Conservation (phyloP, 108 stramenopile species). For the Parietichytrium sp. region DNA sequence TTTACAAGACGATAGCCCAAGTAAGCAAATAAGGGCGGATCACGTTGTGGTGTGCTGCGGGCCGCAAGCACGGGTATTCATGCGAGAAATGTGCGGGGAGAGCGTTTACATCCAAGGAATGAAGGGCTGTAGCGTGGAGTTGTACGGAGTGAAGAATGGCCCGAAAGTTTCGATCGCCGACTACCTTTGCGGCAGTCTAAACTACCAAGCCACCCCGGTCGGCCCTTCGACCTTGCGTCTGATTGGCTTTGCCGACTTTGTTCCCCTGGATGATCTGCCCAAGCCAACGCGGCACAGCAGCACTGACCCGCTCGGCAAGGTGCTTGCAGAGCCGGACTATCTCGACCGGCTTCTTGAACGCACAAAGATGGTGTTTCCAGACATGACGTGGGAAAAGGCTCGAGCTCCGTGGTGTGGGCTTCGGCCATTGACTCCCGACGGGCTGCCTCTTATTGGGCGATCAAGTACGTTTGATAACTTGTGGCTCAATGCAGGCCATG, state of each 20-base stretch:
- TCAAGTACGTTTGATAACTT: not conserved
- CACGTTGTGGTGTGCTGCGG: constrained; percentile 34
- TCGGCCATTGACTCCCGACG: constrained; percentile 2
- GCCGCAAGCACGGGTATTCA: not conserved
- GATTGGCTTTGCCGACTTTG: not conserved
- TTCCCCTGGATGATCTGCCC: not conserved
- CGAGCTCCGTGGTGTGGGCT: not conserved
- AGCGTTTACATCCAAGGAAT: not conserved
- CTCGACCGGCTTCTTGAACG: not conserved
- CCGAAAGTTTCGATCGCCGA: not conserved
- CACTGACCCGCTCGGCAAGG: too few species aligned
- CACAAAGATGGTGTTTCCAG: not conserved
- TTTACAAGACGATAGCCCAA: too few species aligned
- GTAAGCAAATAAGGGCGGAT: not conserved
- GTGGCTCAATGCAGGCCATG: constrained; percentile 29
- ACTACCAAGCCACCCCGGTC: not conserved
- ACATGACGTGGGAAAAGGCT: not conserved
- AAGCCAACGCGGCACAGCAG: too few species aligned
- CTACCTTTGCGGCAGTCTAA: not conserved
- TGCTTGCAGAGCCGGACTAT: too few species aligned
- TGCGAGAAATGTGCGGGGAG: not conserved
- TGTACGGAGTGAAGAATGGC: not conserved
- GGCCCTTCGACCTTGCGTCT: not conserved
- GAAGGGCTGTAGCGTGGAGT: not conserved
- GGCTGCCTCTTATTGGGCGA: not conserved